Percentiles rank a stretch among this genome's conserved stretches.
Conservation (phyloP, 2,329 filamentous ascomycete genomes). For the Venturia effusa region DNA sequence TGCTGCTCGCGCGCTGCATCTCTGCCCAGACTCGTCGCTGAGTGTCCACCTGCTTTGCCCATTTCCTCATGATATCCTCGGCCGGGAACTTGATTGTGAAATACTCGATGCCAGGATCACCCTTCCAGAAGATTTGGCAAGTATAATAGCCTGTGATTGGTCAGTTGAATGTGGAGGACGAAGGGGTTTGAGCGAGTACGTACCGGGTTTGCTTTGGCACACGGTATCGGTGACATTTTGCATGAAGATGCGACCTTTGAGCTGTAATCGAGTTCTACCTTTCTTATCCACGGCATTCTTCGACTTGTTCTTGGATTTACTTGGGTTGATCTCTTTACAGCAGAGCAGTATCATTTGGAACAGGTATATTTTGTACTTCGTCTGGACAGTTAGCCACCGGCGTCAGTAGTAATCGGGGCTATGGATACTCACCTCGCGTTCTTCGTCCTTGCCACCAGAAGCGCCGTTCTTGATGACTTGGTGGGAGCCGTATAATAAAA, state of each 20-base stretch:
- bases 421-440: constrained; percentile 63
- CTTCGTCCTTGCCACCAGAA: constrained; percentile 67
- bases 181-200: constrained; percentile 19
- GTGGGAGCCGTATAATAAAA: constrained; percentile 82
- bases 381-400: constrained; percentile 11
- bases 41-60: constrained; percentile 67
- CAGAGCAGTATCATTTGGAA: constrained; percentile 93
- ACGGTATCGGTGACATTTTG: constrained; percentile 95
- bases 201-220: constrained; percentile 78
- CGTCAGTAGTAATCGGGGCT: constrained; percentile 8
- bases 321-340: constrained; percentile 86
- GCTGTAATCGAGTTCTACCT: constrained; percentile 67
- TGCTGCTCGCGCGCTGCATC: constrained; percentile 28
- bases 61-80: constrained; percentile 88
- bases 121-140: constrained; percentile 98
- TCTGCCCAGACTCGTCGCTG: constrained; percentile 51
- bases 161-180: constrained; percentile 19
- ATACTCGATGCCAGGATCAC: constrained; percentile 88
- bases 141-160: constrained; percentile 65
- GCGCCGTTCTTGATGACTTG: constrained; percentile 74
- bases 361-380: constrained; percentile 92
- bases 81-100: constrained; percentile 90
- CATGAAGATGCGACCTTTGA: constrained; percentile 98
- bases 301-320: constrained; percentile 58
- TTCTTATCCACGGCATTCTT: constrained; percentile 59